These are phyloP conservation scores for Chalciporus piperatus DNA, from an alignment of 768 basidiomycete genomes.

Conservation along the genomic window DNA sequence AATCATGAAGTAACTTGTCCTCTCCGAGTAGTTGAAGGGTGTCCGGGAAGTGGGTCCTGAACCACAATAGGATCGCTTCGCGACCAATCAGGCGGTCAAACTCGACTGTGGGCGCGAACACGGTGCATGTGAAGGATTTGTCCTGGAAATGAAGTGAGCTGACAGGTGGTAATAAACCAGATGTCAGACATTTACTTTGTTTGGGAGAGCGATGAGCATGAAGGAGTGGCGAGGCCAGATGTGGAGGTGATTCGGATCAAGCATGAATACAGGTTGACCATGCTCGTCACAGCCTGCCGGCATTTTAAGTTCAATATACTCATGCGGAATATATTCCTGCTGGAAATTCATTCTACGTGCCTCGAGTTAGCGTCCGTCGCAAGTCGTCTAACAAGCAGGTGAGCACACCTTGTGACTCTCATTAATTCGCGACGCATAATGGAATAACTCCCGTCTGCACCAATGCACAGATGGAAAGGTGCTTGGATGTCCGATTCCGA, in stretches of 20 bases:
- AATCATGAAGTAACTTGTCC: slow-evolving; percentile 70
- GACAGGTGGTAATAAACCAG: slow-evolving; percentile 26
- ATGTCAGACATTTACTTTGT: slow-evolving; percentile 62
- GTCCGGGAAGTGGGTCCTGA: slow-evolving; percentile 82
- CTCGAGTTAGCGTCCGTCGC: slow-evolving; percentile 14
- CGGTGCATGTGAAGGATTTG: slow-evolving; percentile 94
- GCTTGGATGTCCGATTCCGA: slow-evolving; percentile 43
- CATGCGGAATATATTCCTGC: slow-evolving; percentile 93
- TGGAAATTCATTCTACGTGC: slow-evolving; percentile 84
- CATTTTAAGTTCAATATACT: slow-evolving; percentile 96
- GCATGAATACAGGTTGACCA: slow-evolving; percentile 68
- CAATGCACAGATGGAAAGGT: slow-evolving; percentile 78
- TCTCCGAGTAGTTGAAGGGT: slow-evolving; percentile 85
- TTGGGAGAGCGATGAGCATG: slow-evolving; percentile 98
- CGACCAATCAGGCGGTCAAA: slow-evolving; percentile 64
- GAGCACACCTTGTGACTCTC: slow-evolving; percentile 80
- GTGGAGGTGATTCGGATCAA: slow-evolving; percentile 95
- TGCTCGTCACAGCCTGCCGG: slow-evolving; percentile 66
- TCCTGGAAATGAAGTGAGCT: slow-evolving; percentile 55
- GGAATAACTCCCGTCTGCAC: slow-evolving; percentile 94
- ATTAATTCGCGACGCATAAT: slow-evolving; percentile 91
- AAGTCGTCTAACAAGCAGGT: slow-evolving; percentile 8
- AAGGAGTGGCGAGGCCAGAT: slow-evolving; percentile 99
- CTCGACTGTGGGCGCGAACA: slow-evolving; percentile 83
- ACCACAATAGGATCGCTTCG: slow-evolving; percentile 66